Evolutionary conservation across 2,329 filamentous ascomycete genomes (phyloP), one percentile per base, ranked within the genome.

Genomic region (Macrophomina tecta): DNA sequence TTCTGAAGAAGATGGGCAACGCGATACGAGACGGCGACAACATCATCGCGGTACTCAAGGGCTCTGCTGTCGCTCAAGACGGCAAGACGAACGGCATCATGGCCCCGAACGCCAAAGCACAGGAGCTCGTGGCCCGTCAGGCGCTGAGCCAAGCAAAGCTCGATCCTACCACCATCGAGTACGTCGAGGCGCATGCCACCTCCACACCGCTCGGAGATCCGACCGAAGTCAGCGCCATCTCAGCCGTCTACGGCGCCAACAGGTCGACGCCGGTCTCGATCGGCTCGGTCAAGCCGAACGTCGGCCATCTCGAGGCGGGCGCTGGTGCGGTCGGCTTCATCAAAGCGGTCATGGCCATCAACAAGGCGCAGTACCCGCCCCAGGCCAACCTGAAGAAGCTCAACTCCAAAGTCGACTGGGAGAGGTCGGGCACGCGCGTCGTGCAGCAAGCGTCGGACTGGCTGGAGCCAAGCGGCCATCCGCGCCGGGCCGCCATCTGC

Each of bases 241-340:
- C 68, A 4, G 55, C 52, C 12, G 69, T 71, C 1, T 71, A 70
- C 56, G 69, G 69, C 32, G 34, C 46, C 18, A 64, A 53, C 2
- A 51, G 76, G 85, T 5, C 77, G 86, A 1, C 84, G 67, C 75
- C 0, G 81, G 85, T 68, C 74, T 82, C 0, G 81, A 68, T 78
- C n/a, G 76, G 76, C 1, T 66, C 52, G 73, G 74, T 74, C 7
- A 78, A 78, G 66, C 65, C 72, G 8, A 75, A 74, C 32, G 62
- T 78, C 11, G 77, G 77, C 11, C 77, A 79, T 67, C 65, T 70
- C 8, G 76, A 78, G 68, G 70, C 71, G 1, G 69, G 72, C 2
- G 71, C 71, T 38, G 76, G 71, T 23, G 53, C 78, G 5, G 66
- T 74, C 1, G 61, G 68, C 14, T 18, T 79, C 16, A 70, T 77